Evolutionary conservation across 495 filamentous ascomycete genomes (phyloP).

Genomic region (Penicillium ochrochloron): DNA sequence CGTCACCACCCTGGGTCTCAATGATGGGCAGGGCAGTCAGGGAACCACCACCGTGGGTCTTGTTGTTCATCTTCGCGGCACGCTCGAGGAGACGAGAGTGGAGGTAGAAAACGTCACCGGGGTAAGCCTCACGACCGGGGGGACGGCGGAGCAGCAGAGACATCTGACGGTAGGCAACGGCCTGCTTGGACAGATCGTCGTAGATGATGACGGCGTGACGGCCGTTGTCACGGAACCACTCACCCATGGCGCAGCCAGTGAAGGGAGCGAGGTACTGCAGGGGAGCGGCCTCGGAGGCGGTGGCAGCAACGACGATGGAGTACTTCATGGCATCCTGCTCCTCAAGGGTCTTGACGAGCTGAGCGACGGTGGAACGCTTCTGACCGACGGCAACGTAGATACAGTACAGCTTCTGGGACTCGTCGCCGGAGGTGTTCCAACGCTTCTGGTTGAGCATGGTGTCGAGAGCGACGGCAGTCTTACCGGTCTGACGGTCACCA

Average conservation of each 20-base stretch:
- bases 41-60: slow-evolving; percentile 94
- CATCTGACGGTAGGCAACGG: slow-evolving; percentile 99
- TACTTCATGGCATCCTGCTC: slow-evolving; percentile 99
- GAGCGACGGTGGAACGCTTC: slow-evolving; percentile 99
- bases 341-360: slow-evolving; percentile 99
- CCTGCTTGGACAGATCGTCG: slow-evolving; percentile 98
- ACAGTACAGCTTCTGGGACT: slow-evolving; percentile 98
- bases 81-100: slow-evolving; percentile 99
- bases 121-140: slow-evolving; percentile 99
- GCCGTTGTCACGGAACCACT: slow-evolving; percentile 90
- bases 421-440: slow-evolving; percentile 89
- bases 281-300: slow-evolving; percentile 94
- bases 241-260: slow-evolving; percentile 80
- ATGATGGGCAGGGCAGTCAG: slow-evolving; percentile 98
- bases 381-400: slow-evolving; percentile 98
- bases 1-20: slow-evolving; percentile 99
- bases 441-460: slow-evolving; percentile 99
- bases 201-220: slow-evolving; percentile 93
- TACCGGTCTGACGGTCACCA: slow-evolving; percentile 99
- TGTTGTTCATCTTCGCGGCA: slow-evolving; percentile 98
- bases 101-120: slow-evolving; percentile 99
- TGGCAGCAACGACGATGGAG: slow-evolving; percentile 91
- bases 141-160: slow-evolving; percentile 98
- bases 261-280: slow-evolving; percentile 96
- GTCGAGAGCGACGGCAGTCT: slow-evolving; percentile 98